Evolutionary conservation across 2,329 filamentous ascomycete species (phyloP).

Genomic region (Fusarium abutilonis): DNA sequence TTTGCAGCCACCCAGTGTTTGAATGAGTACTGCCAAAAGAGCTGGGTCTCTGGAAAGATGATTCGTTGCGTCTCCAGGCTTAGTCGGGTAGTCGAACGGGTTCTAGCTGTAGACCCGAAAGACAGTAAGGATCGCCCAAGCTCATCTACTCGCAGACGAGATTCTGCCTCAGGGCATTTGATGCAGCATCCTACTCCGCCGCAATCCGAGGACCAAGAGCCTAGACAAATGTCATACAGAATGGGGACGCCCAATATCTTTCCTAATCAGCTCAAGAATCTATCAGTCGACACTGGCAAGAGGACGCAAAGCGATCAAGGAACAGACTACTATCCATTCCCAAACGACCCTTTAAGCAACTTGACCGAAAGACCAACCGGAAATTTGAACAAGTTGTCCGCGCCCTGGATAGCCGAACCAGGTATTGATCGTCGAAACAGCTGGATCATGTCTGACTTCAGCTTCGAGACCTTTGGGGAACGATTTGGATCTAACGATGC

Average conservation of each 20-base stretch:
- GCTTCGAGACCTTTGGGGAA: constrained; percentile 27
- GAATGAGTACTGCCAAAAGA: constrained; percentile 30
- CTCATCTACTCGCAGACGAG: neutral
- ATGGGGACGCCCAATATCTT: neutral
- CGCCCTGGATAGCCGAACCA: constrained; percentile 1
- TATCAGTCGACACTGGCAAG: neutral
- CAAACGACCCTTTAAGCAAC: neutral
- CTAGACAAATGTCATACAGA: neutral
- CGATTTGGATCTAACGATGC: neutral
- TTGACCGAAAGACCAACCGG: neutral
- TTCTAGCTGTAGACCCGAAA: neutral
- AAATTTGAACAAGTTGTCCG: neutral
- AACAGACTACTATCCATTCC: neutral
- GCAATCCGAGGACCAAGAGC: neutral
- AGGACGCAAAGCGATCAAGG: neutral
- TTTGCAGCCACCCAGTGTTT: constrained; percentile 22
- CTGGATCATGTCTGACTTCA: constrained; percentile 34
- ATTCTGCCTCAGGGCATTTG: neutral
- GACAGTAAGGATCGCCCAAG: neutral
- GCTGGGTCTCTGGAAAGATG: constrained; percentile 37
- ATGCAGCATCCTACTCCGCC: neutral
- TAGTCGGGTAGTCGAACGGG: constrained; percentile 10
- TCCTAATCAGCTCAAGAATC: neutral
- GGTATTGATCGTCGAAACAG: constrained; percentile 1
- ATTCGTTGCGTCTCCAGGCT: constrained; percentile 30